A percentile compares a stretch with the other conserved stretches of the same genome.
Conservation (phyloP, 176 grass and related monocot genomes). For the Paspalum vaginatum region DNA sequence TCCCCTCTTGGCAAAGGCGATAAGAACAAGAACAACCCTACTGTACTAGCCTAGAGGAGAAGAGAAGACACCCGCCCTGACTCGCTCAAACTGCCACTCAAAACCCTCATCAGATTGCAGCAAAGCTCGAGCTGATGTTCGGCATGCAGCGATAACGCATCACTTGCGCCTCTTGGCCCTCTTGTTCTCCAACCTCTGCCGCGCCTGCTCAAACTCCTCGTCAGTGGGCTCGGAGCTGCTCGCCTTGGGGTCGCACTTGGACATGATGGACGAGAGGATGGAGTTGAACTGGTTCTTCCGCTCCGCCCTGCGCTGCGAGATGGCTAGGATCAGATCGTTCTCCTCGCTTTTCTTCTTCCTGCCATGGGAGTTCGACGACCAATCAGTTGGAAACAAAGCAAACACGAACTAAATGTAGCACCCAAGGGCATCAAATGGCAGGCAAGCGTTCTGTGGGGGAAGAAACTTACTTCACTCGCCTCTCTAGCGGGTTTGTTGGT, state of each 20-base stretch:
- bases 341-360: constrained; percentile 65
- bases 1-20: neutral
- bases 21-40: neutral
- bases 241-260: constrained; percentile 58
- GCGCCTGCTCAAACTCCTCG: constrained; percentile 77
- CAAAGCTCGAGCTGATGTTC: neutral
- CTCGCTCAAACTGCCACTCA: neutral
- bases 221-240: constrained; percentile 70
- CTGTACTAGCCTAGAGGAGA: neutral
- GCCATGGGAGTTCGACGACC: neutral
- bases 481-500: constrained; percentile 79
- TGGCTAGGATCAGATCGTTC: constrained; percentile 61
- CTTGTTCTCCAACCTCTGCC: constrained; percentile 69
- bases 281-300: constrained; percentile 75
- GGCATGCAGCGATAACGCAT: neutral
- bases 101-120: neutral
- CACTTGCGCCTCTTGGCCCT: constrained; percentile 45
- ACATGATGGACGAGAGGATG: constrained; percentile 79
- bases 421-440: neutral
- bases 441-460: neutral
- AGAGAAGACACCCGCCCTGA: neutral
- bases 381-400: constrained; percentile 6
- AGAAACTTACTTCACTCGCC: constrained; percentile 73
- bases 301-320: constrained; percentile 61
- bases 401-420: neutral